Base-by-base conservation (phyloP, 202 grass and related monocot species). In the Carex arenaria region DNA sequence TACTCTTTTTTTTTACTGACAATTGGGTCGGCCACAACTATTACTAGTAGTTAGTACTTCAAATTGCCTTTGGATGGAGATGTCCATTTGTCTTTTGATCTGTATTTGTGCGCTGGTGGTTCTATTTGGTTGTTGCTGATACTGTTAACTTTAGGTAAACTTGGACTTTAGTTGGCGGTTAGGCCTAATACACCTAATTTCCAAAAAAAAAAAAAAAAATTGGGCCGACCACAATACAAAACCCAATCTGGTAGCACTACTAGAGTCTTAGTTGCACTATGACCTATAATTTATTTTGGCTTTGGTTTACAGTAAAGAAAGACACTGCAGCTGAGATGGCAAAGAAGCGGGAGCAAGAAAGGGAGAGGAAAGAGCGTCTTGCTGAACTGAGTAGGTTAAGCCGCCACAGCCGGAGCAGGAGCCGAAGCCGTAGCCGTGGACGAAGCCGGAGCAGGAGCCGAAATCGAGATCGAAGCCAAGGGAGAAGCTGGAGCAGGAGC, bases 281-380 rank as follows among this genome's bases (percentile, higher is more conserved):
- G 61, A 89, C 15, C 32, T 87, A 79, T 31, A 17, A 59, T 78
- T 59, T 7, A 59, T 22, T 45, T 70, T 78, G 28, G 31, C 51
- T 75, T 82, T 72, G 19, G 80, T 80, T n/a, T 83, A 59, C 88
- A 99, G 96, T 99, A 90, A 77, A 71, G 71, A 96, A 99, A 81
- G 96, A 99, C 54, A 99, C 88, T 64, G 96, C 93, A 75, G 91
- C 93, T 26, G 96, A 99, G 84, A 87, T 87, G 38, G 89, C 91
- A 30, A 99, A 99, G 87, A 99, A 92, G 88, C 80, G 88, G 67
- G 96, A 96, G 74, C 96, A 91, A 64, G 93, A 99, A 82, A 89
- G 84, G 4, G 93, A 88, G 79, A 92, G 88, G 84, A 84, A 90
- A 81, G 85, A 99, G 88, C 93, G 91, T 69, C 93, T 92, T 92